Evolutionary conservation across 306 rosid genomes (phyloP).

Genomic region (peach (Prunus persica)): Prunus_persica_NCBIv2 NC_034010.1:803001-803500

Average conservation of each 20-base stretch:
- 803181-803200: slow-evolving; percentile 80
- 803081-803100: neutral
- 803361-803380: slow-evolving; percentile 68
- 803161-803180: slow-evolving; percentile 84
- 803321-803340: slow-evolving; percentile 98
- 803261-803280: neutral
- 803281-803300: neutral
- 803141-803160: slow-evolving; percentile 70
- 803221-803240: neutral
- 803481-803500: slow-evolving; percentile 16
- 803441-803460: slow-evolving; percentile 45
- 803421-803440: slow-evolving; percentile 69
- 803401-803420: slow-evolving; percentile 41
- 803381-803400: slow-evolving; percentile 60
- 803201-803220: neutral
- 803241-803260: neutral
- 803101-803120: neutral
- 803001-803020: slow-evolving; percentile 72
- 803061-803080: neutral
- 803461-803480: slow-evolving; percentile 43
- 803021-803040: slow-evolving; percentile 86
- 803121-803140: slow-evolving; percentile 58
- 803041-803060: slow-evolving; percentile 35
- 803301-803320: slow-evolving; percentile 75
- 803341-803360: slow-evolving; percentile 86